phyloP scores from a whole-genome alignment of 2,329 filamentous ascomycete genomes.

The Cladosporium sp. region DNA sequence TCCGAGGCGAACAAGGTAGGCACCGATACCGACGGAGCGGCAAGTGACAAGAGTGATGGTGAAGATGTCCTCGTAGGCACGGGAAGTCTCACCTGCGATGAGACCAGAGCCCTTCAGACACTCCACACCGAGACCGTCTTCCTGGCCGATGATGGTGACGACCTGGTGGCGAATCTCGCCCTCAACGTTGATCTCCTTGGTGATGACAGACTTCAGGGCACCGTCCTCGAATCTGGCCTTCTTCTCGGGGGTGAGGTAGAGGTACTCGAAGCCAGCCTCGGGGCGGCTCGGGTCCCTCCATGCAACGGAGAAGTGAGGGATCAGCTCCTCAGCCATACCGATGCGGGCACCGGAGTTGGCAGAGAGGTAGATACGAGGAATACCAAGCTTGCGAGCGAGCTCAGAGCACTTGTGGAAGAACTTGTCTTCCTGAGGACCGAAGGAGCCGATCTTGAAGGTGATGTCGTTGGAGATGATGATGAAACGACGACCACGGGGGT shows the following conservation, averaged over 20 bases:
- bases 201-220: constrained; percentile 75
- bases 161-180: constrained; percentile 94
- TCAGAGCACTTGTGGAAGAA: constrained; percentile 99
- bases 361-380: constrained; percentile 95
- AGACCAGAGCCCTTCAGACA: constrained; percentile 95
- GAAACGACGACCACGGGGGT: constrained; percentile 87
- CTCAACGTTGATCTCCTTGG: constrained; percentile 80
- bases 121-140: constrained; percentile 96
- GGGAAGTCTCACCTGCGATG: constrained; percentile 94
- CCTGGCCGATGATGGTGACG: constrained; percentile 85
- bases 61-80: constrained; percentile 98
- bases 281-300: constrained; percentile 86
- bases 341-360: constrained; percentile 98
- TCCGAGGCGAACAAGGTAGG: constrained; percentile 95
- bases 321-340: constrained; percentile 93
- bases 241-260: constrained; percentile 84
- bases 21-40: constrained; percentile 97
- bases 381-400: constrained; percentile 87
- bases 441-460: constrained; percentile 97
- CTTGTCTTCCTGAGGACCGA: constrained; percentile 92
- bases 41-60: constrained; percentile 97
- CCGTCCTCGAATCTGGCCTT: constrained; percentile 84
- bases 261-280: constrained; percentile 91
- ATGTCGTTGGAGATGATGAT: constrained; percentile 99
- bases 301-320: constrained; percentile 94